These are phyloP conservation scores for Neurospora sp. DNA, from an alignment of 495 filamentous ascomycete genomes.

Conservation along the genomic window DNA sequence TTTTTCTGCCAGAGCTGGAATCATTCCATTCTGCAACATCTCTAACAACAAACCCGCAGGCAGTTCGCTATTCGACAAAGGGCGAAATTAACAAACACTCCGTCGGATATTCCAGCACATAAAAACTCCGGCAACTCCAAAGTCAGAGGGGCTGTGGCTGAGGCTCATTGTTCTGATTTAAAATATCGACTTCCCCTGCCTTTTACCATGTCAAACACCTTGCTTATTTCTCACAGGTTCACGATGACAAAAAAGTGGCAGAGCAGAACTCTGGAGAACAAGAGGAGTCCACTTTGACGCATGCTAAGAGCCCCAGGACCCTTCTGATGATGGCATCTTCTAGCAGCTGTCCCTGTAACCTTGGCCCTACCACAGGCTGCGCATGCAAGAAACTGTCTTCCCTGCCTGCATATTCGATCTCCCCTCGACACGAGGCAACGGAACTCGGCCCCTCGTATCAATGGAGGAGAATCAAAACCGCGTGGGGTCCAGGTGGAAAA, in stretches of 20 bases:
- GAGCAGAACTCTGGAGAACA: neutral
- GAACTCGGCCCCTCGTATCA: neutral
- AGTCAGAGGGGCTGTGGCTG: neutral
- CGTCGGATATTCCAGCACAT: neutral
- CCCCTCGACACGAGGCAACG: neutral
- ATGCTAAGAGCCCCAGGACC: neutral
- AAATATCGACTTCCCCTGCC: neutral
- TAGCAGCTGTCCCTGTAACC: neutral
- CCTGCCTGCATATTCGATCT: neutral
- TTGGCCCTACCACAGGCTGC: neutral
- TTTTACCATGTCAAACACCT: neutral
- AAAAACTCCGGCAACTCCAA: neutral
- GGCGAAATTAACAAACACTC: neutral
- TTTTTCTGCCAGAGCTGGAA: neutral
- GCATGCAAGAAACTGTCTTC: neutral
- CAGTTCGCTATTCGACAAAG: neutral
- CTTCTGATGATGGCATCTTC: neutral
- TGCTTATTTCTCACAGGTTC: neutral
- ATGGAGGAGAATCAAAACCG: neutral
- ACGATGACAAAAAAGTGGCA: neutral
- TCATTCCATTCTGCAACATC: neutral
- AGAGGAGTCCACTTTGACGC: neutral
- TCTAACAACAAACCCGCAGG: neutral
- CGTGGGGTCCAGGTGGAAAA: neutral
- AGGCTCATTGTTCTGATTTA: neutral